Evolutionary conservation across 305 asterid species (phyloP), one percentile per base, ranked within the genome.

Genomic region (Plantago coronopus): DNA sequence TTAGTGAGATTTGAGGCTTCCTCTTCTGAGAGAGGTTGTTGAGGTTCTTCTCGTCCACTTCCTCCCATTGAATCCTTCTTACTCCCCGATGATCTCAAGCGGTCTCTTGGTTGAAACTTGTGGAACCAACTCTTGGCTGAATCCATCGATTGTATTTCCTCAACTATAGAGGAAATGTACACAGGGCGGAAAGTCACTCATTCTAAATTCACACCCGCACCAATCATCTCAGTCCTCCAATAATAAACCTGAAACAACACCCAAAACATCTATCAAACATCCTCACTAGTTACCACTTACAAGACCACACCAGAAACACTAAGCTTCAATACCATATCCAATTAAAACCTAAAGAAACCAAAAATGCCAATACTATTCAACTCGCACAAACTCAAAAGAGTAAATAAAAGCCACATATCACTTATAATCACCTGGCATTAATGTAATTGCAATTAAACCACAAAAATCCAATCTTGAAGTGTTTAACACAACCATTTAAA

Each of bases 111-210:
- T 71, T 87, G 94, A 57, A 81, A 81, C 79, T 74, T 89, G 20
- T 89, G 95, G 42, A 87, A 73, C 99, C 99, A 93, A 76, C 94
- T 85, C 78, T 75, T 83, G 8, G 96, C 88, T 62, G 96, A 80
- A 76, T 83, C 97, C 97, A 89, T 91, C 46, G 68, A 73, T 68
- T 67, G 50, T 48, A 51, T 70, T 63, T 47, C 79, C 79, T 69
- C 77, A 51, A 64, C 62, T 69, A 69, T 59, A 49, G 79, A 70
- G 80, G 78, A 50, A 57, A 65, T 63, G 18, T 48, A 44, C 61
- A 54, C 58, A 51, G 27, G 62, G 48, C 68, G 47, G 47, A 64
- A 65, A 61, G 48, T 60, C 59, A 65, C 69, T 76, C 89, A 79
- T 83, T 42, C 68, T 73, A 62, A 61, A 48, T 16, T n/a, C 56